Percentiles rank a stretch among this genome's conserved stretches.
phyloP scores from a whole-genome alignment of 768 basidiomycete species.

The Heimioporus sp. region DNA sequence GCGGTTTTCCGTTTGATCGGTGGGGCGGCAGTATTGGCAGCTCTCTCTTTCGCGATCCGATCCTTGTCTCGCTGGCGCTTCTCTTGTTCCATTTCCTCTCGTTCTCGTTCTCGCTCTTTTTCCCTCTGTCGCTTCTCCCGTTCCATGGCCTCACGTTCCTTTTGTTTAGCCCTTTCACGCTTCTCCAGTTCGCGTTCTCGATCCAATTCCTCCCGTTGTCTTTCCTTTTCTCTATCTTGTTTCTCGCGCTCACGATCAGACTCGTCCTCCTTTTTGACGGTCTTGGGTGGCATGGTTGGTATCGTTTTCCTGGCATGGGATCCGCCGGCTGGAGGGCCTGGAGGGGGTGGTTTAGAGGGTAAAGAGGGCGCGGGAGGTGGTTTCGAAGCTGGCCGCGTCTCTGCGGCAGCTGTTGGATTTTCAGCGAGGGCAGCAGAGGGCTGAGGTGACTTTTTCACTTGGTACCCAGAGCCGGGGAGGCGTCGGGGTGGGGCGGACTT shows the following conservation, averaged over 20 bases:
- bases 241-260: constrained; percentile 25
- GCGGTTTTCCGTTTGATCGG: constrained; percentile 42
- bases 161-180: constrained; percentile 20
- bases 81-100: constrained; percentile 21
- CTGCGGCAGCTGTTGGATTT: constrained; percentile 26
- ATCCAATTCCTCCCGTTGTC: constrained; percentile 22
- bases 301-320: constrained; percentile 30
- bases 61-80: constrained; percentile 24
- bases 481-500: constrained; percentile 31
- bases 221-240: constrained; percentile 21
- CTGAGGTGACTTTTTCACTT: constrained; percentile 34
- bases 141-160: constrained; percentile 21
- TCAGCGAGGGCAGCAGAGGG: constrained; percentile 13
- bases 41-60: constrained; percentile 23
- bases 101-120: constrained; percentile 19
- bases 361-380: constrained; percentile 30
- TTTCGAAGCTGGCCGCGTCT: constrained; percentile 27
- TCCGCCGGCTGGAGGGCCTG: constrained; percentile 22
- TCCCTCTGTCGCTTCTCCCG: constrained; percentile 25
- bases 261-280: constrained; percentile 17
- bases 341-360: constrained; percentile 34
- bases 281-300: constrained; percentile 23
- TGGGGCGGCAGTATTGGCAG: constrained; percentile 6
- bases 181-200: constrained; percentile 17
- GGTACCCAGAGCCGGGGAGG: constrained; percentile 50